Conservation (phyloP, 768 basidiomycete species). For the Phaeolepiota aurea region DNA sequence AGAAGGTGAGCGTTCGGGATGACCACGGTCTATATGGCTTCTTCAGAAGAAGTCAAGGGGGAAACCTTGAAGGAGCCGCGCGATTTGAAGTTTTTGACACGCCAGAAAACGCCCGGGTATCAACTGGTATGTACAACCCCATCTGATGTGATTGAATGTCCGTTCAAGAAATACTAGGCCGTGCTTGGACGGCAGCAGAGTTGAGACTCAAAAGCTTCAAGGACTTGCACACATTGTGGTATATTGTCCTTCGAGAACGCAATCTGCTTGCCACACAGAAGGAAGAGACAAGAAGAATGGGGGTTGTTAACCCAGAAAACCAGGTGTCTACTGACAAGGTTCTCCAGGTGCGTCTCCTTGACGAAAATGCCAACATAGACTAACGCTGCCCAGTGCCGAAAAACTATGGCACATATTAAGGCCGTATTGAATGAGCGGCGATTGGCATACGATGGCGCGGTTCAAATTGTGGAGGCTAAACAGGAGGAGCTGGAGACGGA, state of each 20-base stretch:
- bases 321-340: conserved; percentile 28
- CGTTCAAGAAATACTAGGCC: conserved; percentile 40
- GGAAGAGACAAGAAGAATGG: conserved; percentile 66
- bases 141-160: conserved; percentile 3
- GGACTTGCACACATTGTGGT: conserved; percentile 94
- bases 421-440: conserved; percentile 86
- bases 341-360: conserved; percentile 31
- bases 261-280: conserved; percentile 87
- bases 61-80: conserved; percentile 34
- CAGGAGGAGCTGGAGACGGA: conserved; percentile 16
- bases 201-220: conserved; percentile 86
- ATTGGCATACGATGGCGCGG: conserved; percentile 70
- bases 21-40: conserved; percentile 76
- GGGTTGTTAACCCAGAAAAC: conserved; percentile 21
- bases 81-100: conserved; percentile 42
- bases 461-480: conserved; percentile 30
- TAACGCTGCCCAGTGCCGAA: conserved; percentile 57
- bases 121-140: conserved; percentile 16
- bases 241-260: conserved; percentile 78
- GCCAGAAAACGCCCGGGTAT: conserved; percentile 17
- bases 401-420: conserved; percentile 97
- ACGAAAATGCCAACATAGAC: conserved; percentile 1
- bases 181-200: conserved; percentile 82
- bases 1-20: conserved; percentile 30
- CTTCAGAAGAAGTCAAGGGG: conserved; percentile 51